Evolutionary conservation across 345 rosid species (phyloP).

Genomic region (Pelargonium nanum): DNA sequence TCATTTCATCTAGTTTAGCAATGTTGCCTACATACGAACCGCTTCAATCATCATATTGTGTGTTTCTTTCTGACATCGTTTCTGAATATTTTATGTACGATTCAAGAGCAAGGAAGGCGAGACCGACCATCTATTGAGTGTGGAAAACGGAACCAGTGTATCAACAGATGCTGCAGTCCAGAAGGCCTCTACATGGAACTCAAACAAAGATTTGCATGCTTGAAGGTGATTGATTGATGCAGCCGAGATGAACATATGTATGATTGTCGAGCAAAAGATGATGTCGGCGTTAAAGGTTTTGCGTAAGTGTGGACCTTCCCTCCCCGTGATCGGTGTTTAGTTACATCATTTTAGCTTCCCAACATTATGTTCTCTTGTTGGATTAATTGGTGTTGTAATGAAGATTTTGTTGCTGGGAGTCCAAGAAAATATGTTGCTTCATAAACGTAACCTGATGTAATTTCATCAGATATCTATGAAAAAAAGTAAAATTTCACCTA

Average conservation of each 20-base stretch:
- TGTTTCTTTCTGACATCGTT: background rate
- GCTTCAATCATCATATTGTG: background rate
- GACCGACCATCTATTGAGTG: constrained; percentile 62
- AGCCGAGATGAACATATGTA: background rate
- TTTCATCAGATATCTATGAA: background rate
- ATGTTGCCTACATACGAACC: background rate
- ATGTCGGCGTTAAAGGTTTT: no score
- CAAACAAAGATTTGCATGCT: constrained; percentile 87
- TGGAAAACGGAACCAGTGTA: constrained; percentile 62
- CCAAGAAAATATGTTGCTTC: background rate
- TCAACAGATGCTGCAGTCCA: constrained; percentile 42
- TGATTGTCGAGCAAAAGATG: background rate
- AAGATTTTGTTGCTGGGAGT: background rate
- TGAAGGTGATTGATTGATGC: constrained; percentile 16
- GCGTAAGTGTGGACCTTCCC: background rate
- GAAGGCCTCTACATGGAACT: constrained; percentile 68
- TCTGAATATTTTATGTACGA: constrained; percentile 2
- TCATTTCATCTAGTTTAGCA: constrained; percentile 1
- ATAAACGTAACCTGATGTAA: background rate
- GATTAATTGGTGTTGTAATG: background rate
- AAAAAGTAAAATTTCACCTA: background rate
- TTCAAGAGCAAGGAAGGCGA: constrained; percentile 71
- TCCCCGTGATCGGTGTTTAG: background rate
- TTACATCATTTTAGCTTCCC: background rate
- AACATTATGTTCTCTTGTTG: background rate